phyloP scores from a whole-genome alignment of 345 rosid genomes.

The Pistacia integerrima region DNA sequence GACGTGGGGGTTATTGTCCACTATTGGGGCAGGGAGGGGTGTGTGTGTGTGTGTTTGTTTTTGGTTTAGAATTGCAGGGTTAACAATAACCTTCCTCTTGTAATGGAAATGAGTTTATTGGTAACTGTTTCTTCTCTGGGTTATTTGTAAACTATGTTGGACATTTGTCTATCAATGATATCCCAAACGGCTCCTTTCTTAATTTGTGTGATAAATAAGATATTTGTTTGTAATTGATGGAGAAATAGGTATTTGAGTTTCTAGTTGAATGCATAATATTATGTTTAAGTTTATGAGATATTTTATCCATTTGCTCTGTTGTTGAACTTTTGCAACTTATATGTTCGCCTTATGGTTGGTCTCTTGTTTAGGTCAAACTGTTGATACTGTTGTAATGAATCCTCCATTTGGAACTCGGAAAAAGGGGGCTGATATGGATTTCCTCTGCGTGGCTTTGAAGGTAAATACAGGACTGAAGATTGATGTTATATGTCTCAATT shows the following conservation, averaged over 20 bases:
- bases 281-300: not conserved
- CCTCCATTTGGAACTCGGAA: slow-evolving; percentile 96
- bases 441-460: slow-evolving; percentile 72
- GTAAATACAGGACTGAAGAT: slow-evolving; percentile 28
- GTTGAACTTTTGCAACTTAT: not conserved
- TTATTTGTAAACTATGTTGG: not conserved
- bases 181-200: slow-evolving; percentile 5
- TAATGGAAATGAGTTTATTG: not conserved
- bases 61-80: not conserved
- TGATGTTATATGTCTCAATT: slow-evolving; percentile 16
- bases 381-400: slow-evolving; percentile 91
- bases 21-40: not conserved
- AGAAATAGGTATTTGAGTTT: not conserved
- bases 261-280: not conserved
- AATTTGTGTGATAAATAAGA: not conserved
- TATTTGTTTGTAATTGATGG: slow-evolving; percentile 4
- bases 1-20: not conserved
- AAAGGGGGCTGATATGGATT: slow-evolving; percentile 91
- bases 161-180: not conserved
- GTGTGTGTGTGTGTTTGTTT: too few species aligned
- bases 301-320: slow-evolving; percentile 7
- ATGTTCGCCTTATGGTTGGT: slow-evolving; percentile 11
- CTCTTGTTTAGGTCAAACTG: slow-evolving; percentile 48
- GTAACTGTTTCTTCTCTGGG: slow-evolving; percentile 7
- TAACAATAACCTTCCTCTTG: not conserved